Percentiles rank a stretch among this genome's conserved stretches.
Conservation (phyloP, 2,329 filamentous ascomycete genomes). For the Alternaria atra region DNA sequence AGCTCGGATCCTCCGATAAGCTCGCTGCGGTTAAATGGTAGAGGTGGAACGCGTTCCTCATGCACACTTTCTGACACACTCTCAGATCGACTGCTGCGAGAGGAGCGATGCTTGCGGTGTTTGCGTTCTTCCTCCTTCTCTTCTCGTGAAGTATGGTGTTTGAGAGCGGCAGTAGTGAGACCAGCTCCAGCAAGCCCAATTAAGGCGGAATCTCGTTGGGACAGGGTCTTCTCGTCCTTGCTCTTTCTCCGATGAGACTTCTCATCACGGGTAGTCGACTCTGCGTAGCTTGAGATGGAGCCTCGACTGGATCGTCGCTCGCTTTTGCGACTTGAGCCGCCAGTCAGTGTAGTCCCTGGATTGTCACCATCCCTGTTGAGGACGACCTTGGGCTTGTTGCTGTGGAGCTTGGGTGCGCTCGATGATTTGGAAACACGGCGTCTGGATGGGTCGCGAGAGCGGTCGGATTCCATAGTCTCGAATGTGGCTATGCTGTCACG, state of each 20-base stretch:
- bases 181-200: slow-evolving; percentile 64
- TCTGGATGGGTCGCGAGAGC: slow-evolving; percentile 56
- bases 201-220: slow-evolving; percentile 63
- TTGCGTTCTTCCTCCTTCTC: slow-evolving; percentile 53
- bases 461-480: slow-evolving; percentile 67
- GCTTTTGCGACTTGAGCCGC: slow-evolving; percentile 60
- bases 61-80: slow-evolving; percentile 65
- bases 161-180: slow-evolving; percentile 69
- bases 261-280: slow-evolving; percentile 57
- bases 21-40: slow-evolving; percentile 84
- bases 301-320: slow-evolving; percentile 64
- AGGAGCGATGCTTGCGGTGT: slow-evolving; percentile 58
- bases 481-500: slow-evolving; percentile 52
- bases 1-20: slow-evolving; percentile 81
- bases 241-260: slow-evolving; percentile 58
- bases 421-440: slow-evolving; percentile 68
- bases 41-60: slow-evolving; percentile 71
- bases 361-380: slow-evolving; percentile 67
- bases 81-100: slow-evolving; percentile 59
- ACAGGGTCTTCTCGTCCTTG: slow-evolving; percentile 57
- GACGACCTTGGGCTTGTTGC: slow-evolving; percentile 66
- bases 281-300: slow-evolving; percentile 54
- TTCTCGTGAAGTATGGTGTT: slow-evolving; percentile 71
- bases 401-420: slow-evolving; percentile 67
- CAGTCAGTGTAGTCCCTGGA: slow-evolving; percentile 65